Conservation (phyloP, 345 rosid genomes). For the Camelina neglecta region DNA sequence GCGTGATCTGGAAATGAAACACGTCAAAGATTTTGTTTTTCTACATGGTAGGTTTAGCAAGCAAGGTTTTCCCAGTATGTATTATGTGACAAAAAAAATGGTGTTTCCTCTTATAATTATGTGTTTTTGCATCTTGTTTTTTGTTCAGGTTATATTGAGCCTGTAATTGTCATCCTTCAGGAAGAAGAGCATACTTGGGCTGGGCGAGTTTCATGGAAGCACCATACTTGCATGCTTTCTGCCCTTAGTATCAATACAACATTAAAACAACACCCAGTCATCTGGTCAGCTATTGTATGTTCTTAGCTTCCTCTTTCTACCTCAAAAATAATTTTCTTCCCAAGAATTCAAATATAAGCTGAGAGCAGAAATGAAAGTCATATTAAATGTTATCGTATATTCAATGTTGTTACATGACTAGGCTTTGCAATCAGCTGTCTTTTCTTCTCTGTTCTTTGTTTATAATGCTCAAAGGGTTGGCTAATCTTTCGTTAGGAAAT, state of each 20-base stretch:
- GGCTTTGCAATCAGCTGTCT: slow-evolving; percentile 23
- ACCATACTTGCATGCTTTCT: slow-evolving; percentile 94
- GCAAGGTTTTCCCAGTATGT: slow-evolving; percentile 28
- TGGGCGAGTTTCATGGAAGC: slow-evolving; percentile 90
- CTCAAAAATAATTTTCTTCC: slow-evolving; percentile 7
- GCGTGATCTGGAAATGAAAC: slow-evolving; percentile 89
- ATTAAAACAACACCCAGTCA: slow-evolving; percentile 93
- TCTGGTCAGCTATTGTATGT: slow-evolving; percentile 95
- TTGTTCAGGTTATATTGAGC: slow-evolving; percentile 89
- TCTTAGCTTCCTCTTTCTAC: slow-evolving; percentile 37
- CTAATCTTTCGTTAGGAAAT: slow-evolving; percentile 12
- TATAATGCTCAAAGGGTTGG: slow-evolving; percentile 26
- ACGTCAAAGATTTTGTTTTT: slow-evolving; percentile 91
- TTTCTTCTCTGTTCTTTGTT: slow-evolving; percentile 5
- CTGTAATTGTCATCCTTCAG: slow-evolving; percentile 94
- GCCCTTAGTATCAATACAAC: slow-evolving; percentile 96
- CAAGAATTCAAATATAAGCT: slow-evolving; percentile 26
- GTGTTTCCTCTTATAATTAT: slow-evolving; percentile 33
- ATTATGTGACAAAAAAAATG: slow-evolving; percentile 23
- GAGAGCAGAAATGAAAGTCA: slow-evolving; percentile 16
- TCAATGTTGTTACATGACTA: slow-evolving; percentile 30
- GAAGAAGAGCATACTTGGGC: slow-evolving; percentile 97
- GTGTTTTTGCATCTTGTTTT: slow-evolving; percentile 40
- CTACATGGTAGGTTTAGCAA: slow-evolving; percentile 69
- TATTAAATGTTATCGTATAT: slow-evolving; percentile 13